A percentile compares a stretch with the other conserved stretches of the same genome.
These are phyloP conservation scores for Mucor ambiguus DNA, from an alignment of 371 early-diverging fungal genomes.

Conservation along the genomic window DNA sequence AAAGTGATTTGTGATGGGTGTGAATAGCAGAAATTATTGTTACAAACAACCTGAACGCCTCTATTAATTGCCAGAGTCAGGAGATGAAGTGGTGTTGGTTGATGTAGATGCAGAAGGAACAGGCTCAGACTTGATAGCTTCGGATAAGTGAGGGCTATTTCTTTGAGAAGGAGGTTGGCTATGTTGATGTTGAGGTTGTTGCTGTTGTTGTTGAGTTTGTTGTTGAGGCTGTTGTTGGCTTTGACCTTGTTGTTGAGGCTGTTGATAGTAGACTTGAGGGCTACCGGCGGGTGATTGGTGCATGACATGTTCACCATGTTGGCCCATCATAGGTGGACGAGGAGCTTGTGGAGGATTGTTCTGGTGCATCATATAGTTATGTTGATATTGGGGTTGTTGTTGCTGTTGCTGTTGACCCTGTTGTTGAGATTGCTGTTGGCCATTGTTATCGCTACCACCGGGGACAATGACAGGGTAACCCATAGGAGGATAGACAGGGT, in stretches of 20 bases:
- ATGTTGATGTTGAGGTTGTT: conserved; percentile 26
- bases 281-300: conserved; percentile 24
- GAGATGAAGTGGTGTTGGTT: conserved; percentile 45
- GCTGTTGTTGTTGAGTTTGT: conserved; percentile 18
- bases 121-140: conserved; percentile 24
- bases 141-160: conserved; percentile 32
- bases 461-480: conserved; percentile 45
- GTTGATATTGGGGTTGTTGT: conserved; percentile 22
- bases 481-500: conserved; percentile 45
- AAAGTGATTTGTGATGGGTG: neutral
- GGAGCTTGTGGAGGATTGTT: conserved; percentile 21
- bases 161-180: conserved; percentile 33
- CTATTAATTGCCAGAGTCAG: conserved; percentile 31
- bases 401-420: conserved; percentile 14
- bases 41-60: neutral
- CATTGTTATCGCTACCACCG: conserved; percentile 25
- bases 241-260: conserved; percentile 13
- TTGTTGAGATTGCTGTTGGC: conserved; percentile 15
- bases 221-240: conserved; percentile 18
- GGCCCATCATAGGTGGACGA: conserved; percentile 28
- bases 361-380: conserved; percentile 24
- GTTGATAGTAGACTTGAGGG: conserved; percentile 32
- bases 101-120: conserved; percentile 46
- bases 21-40: neutral
- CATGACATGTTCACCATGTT: conserved; percentile 28